Base-by-base conservation (phyloP, 2,329 filamentous ascomycete species). In the Fusarium sp. region DNA sequence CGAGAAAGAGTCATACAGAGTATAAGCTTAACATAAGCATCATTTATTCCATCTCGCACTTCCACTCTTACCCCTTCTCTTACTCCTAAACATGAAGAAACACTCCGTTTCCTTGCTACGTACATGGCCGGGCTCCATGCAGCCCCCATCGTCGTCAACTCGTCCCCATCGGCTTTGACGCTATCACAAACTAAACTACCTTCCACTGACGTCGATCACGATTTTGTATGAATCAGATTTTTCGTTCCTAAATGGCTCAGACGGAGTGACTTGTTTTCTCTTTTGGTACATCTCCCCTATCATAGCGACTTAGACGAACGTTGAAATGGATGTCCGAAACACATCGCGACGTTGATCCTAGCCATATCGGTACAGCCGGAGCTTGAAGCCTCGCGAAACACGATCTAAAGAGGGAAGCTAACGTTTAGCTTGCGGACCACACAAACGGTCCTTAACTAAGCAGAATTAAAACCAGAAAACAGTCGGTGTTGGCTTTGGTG, bases 301-400 rank as follows among this genome's bases (percentile, higher is more conserved):
- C 33, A 7, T n/a, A 19, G 30, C 35, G 17, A 33, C 40, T 30
- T 28, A 26, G 40, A 26, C 22, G 32, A 24, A 61, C n/a, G 28
- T 26, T 28, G 54, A 44, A 26, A 33, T 37, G 48, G 30, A 28
- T 28, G 20, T 22, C 35, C 11, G 46, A 62, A 20, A 37, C 17
- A 26, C 9, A 62, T 62, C 48, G 37, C 24, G 37, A 62, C 32
- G 35, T 43, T 56, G 24, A 48, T 48, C 59, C 11, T 62, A 22
- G 1, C 56, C 43, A 26, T 13, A 44, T 48, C 13, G 9, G 20
- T 44, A 33, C 17, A 24, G 14, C 14, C n/a, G 7, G 9, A 19
- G 14, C 30, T 17, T 35, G 32, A 17, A 28, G 20, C 7, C 10
- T 4, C 44, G 26, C 17, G 35, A 58, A 50, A 43, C 44, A 15